These are phyloP conservation scores for Arthrobotrys entomopaga DNA, from an alignment of 2,329 filamentous ascomycete genomes.

Conservation along the genomic window DNA sequence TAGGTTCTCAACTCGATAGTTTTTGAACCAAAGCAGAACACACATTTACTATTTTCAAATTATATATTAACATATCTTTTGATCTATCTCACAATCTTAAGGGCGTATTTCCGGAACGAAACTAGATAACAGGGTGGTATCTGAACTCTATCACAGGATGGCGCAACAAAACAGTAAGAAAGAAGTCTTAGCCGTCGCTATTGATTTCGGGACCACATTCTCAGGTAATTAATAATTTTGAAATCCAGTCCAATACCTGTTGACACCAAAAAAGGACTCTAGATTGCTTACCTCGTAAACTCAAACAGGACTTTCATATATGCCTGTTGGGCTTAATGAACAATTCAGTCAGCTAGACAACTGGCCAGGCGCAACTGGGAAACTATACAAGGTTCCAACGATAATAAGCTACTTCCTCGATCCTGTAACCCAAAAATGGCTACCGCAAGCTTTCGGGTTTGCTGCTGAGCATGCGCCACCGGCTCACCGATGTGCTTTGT, in stretches of 20 bases:
- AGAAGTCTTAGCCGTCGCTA: constrained; percentile 23
- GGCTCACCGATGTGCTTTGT: constrained; percentile 31
- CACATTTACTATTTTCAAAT: too few species aligned
- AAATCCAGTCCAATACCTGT: neutral
- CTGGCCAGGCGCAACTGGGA: constrained; percentile 43
- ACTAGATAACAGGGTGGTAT: too few species aligned
- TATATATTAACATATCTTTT: too few species aligned
- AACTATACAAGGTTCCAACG: constrained; percentile 46
- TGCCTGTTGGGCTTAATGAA: constrained; percentile 41
- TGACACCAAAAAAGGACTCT: neutral
- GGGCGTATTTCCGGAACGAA: too few species aligned
- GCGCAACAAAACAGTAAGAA: constrained; percentile 1
- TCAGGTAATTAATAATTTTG: constrained; percentile 16
- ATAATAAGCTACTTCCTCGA: constrained; percentile 30
- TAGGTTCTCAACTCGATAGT: too few species aligned
- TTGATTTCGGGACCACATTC: constrained; percentile 46
- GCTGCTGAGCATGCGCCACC: constrained; percentile 26
- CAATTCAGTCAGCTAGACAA: constrained; percentile 43
- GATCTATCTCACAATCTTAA: too few species aligned
- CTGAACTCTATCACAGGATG: too few species aligned
- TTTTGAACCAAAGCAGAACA: too few species aligned
- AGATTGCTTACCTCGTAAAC: neutral
- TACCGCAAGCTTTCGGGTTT: constrained; percentile 35
- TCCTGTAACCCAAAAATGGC: neutral
- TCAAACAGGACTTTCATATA: constrained; percentile 28